Evolutionary conservation across 2,329 filamentous ascomycete species (phyloP).

Genomic region (Drechslera avenae): DNA sequence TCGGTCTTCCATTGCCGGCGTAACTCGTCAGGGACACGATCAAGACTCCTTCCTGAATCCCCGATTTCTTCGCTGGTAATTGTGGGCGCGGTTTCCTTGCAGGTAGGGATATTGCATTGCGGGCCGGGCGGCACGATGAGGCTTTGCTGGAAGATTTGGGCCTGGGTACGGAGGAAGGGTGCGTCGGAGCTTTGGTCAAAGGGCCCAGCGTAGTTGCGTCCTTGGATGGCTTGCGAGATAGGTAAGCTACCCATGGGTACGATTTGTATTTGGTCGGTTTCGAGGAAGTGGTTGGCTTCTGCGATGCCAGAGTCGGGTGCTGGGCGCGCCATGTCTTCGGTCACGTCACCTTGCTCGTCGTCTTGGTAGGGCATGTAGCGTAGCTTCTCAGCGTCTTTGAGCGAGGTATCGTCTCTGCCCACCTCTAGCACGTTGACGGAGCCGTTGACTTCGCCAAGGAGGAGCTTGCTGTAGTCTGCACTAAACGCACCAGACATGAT

Average conservation of each 20-base stretch:
- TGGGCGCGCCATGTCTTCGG: neutral
- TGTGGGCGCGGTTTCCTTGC: slow-evolving; percentile 42
- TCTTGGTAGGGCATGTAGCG: slow-evolving; percentile 33
- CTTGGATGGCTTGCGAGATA: slow-evolving; percentile 53
- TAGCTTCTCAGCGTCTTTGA: slow-evolving; percentile 39
- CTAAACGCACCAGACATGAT: slow-evolving; percentile 65
- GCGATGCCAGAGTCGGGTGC: slow-evolving; percentile 32
- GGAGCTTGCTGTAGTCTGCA: slow-evolving; percentile 59
- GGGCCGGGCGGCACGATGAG: slow-evolving; percentile 22
- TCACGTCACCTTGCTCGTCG: neutral
- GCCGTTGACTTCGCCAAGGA: slow-evolving; percentile 63
- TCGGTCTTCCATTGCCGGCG: slow-evolving; percentile 32
- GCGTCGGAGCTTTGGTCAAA: slow-evolving; percentile 37
- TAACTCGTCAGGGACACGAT: slow-evolving; percentile 51
- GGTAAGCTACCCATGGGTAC: slow-evolving; percentile 51
- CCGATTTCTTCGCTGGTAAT: slow-evolving; percentile 46
- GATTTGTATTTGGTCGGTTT: slow-evolving; percentile 41
- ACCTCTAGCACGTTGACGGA: slow-evolving; percentile 59
- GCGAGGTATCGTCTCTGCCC: slow-evolving; percentile 40
- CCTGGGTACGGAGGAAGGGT: slow-evolving; percentile 32
- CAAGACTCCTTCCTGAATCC: slow-evolving; percentile 47
- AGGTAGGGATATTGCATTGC: slow-evolving; percentile 31
- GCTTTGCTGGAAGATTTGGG: slow-evolving; percentile 41
- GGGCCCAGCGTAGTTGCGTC: slow-evolving; percentile 50
- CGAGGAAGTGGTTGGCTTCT: slow-evolving; percentile 36